phyloP scores from a whole-genome alignment of 2,329 filamentous ascomycete genomes.

The Colletotrichum horii region DNA sequence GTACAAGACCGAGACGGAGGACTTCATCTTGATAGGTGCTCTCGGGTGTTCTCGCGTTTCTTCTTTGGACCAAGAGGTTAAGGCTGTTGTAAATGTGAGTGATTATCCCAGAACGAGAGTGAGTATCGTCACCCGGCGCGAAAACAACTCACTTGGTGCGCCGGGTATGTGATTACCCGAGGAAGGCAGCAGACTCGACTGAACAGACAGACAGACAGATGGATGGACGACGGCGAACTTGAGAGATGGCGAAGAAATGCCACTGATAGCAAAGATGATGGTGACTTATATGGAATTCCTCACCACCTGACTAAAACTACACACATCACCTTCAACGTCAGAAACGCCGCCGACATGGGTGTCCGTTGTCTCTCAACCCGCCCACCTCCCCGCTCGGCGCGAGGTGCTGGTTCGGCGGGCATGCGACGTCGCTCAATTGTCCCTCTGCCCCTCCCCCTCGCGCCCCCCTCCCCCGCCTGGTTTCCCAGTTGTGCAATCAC shows the following conservation, averaged over 20 bases:
- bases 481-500: neutral
- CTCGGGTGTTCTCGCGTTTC: neutral
- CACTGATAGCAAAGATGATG: neutral
- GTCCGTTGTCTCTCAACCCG: neutral
- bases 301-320: neutral
- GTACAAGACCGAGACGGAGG: constrained; percentile 43
- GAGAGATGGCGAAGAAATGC: neutral
- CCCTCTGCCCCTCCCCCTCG: neutral
- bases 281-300: neutral
- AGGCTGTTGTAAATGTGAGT: neutral
- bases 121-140: neutral
- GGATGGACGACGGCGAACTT: neutral
- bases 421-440: neutral
- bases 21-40: constrained; percentile 38
- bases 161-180: neutral
- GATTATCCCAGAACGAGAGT: neutral
- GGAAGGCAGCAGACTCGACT: neutral
- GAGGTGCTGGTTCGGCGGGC: neutral
- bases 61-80: neutral
- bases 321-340: neutral
- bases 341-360: neutral
- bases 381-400: neutral
- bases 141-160: neutral
- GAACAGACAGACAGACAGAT: neutral
- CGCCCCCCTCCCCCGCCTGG: neutral